Evolutionary conservation across 75 land plant species (phyloP).

Genomic region (Sequoia sempervirens): DNA sequence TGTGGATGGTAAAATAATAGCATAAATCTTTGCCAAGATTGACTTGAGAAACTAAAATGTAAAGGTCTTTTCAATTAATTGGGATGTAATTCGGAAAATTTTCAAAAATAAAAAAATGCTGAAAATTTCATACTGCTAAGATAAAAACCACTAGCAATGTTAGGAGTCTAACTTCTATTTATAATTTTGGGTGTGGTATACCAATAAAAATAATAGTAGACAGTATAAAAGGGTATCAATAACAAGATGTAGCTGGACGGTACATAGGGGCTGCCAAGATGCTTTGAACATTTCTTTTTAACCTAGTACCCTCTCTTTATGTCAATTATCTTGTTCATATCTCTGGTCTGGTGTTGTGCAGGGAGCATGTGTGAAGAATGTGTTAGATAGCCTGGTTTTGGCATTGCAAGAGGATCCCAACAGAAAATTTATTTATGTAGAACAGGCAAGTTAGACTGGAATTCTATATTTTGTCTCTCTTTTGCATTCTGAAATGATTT

Average conservation of each 20-base stretch:
- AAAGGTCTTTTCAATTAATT: too few species aligned
- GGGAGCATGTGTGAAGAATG: slow-evolving; percentile 90
- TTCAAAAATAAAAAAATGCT: too few species aligned
- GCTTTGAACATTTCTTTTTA: not conserved
- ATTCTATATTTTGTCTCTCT: not conserved
- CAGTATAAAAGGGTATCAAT: not conserved
- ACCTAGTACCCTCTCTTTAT: not conserved
- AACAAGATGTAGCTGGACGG: not conserved
- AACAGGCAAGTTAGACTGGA: slow-evolving; percentile 41
- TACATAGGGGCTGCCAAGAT: not conserved
- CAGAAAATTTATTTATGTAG: slow-evolving; percentile 87
- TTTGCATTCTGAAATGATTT: not conserved
- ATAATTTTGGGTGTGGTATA: not conserved
- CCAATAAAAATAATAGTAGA: not conserved
- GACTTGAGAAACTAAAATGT: too few species aligned
- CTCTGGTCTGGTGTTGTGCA: slow-evolving; percentile 12
- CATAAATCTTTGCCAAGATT: too few species aligned
- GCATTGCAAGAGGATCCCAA: slow-evolving; percentile 73
- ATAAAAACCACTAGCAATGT: too few species aligned
- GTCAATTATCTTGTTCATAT: not conserved
- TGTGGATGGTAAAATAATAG: too few species aligned
- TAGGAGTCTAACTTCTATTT: too few species aligned
- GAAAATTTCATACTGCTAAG: too few species aligned
- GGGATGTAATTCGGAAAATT: too few species aligned
- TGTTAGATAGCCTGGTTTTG: slow-evolving; percentile 66